These are phyloP conservation scores for Pythium rishiriense DNA, from an alignment of 352 stramenopile species.

Conservation along the genomic window DNA sequence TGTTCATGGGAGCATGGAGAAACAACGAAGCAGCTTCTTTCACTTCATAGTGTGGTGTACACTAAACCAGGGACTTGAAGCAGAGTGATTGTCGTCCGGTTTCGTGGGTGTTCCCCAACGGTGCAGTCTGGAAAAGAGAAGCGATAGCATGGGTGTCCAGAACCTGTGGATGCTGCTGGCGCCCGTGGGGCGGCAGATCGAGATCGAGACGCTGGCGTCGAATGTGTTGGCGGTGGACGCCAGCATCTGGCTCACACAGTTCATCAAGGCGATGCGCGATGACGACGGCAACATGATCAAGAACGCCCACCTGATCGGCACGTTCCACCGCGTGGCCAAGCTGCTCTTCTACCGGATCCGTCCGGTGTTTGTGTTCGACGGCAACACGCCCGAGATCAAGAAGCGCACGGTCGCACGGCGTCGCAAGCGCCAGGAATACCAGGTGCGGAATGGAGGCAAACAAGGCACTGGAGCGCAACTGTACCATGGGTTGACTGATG, in stretches of 20 bases:
- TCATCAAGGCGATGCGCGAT: constrained; percentile 98
- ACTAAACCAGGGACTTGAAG: constrained; percentile 19
- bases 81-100: constrained; percentile 33
- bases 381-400: constrained; percentile 97
- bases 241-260: constrained; percentile 99
- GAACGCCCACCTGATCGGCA: constrained; percentile 95
- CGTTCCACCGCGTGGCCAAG: constrained; percentile 93
- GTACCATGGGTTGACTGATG: constrained; percentile 5
- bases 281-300: constrained; percentile 93
- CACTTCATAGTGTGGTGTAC: constrained; percentile 14
- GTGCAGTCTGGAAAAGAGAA: background rate
- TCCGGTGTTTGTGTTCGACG: constrained; percentile 99
- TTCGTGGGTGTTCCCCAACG: background rate
- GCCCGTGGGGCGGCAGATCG: constrained; percentile 95
- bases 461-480: too few species aligned
- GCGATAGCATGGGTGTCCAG: constrained; percentile 95
- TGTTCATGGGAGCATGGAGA: too few species aligned
- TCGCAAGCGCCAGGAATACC: constrained; percentile 63
- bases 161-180: constrained; percentile 98
- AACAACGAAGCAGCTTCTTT: too few species aligned
- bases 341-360: constrained; percentile 95
- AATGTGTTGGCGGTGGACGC: constrained; percentile 97
- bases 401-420: constrained; percentile 73
- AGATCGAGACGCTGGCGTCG: constrained; percentile 97
- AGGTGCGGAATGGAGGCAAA: too few species aligned